Conservation (phyloP, 225 moss, liverwort and hornwort species). For the Takakia lepidozioides region DNA sequence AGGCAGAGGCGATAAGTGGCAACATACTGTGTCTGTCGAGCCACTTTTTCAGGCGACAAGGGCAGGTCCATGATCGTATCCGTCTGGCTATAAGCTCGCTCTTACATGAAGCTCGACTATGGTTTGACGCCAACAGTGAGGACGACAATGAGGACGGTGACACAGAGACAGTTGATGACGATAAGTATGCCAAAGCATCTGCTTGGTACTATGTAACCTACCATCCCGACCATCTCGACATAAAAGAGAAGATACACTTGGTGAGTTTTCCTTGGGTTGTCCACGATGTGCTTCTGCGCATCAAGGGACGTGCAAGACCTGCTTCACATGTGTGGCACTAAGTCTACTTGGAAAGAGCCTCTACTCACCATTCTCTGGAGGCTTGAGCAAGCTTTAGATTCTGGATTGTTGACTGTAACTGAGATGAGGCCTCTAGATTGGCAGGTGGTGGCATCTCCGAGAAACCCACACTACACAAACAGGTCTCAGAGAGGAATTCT, state of each 20-base stretch:
- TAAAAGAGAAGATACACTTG: slow-evolving; percentile 25
- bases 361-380: no score
- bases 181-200: slow-evolving; percentile 33
- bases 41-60: slow-evolving; percentile 39
- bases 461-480: no score
- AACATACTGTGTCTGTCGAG: slow-evolving; percentile 48
- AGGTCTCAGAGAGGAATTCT: no score
- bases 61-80: slow-evolving; percentile 49
- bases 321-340: no score
- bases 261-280: slow-evolving; percentile 49
- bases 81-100: slow-evolving; percentile 39
- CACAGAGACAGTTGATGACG: background rate
- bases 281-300: slow-evolving; percentile 25
- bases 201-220: slow-evolving; percentile 49
- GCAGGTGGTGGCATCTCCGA: no score
- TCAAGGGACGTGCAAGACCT: no score
- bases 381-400: no score
- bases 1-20: slow-evolving; percentile 70
- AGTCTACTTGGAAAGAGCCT: no score
- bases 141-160: slow-evolving; percentile 7
- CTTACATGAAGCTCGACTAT: slow-evolving; percentile 44
- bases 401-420: no score
- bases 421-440: no score
- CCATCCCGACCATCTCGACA: slow-evolving; percentile 27
- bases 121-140: slow-evolving; percentile 31